These are phyloP conservation scores for Nemania diffusa DNA, from an alignment of 2,329 filamentous ascomycete genomes.

Conservation along the genomic window DNA sequence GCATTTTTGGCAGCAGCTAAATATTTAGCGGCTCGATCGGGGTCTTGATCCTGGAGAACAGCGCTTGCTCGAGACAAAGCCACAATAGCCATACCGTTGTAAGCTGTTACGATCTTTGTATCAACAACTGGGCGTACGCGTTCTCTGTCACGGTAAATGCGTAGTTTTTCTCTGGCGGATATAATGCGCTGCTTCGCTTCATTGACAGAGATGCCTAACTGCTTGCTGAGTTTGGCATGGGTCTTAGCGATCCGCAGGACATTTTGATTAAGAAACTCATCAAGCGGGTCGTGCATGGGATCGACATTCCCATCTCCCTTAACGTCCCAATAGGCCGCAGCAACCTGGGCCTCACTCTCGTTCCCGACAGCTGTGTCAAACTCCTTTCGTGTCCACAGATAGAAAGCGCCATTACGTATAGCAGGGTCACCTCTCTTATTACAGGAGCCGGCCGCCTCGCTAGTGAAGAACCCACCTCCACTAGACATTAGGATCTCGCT, in stretches of 20 bases:
- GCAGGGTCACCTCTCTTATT: constrained; percentile 79
- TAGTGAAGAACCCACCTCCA: constrained; percentile 83
- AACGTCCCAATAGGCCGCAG: constrained; percentile 87
- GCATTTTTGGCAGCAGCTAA: constrained; percentile 73
- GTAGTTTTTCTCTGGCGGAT: constrained; percentile 73
- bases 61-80: constrained; percentile 81
- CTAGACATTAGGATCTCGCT: constrained; percentile 72
- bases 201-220: constrained; percentile 76
- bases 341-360: constrained; percentile 73
- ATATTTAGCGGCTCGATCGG: constrained; percentile 63
- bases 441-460: constrained; percentile 89
- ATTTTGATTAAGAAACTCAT: constrained; percentile 95
- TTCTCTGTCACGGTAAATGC: constrained; percentile 76
- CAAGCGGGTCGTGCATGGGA: constrained; percentile 84
- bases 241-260: constrained; percentile 79
- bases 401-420: constrained; percentile 91
- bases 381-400: constrained; percentile 91
- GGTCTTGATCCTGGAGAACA: constrained; percentile 67
- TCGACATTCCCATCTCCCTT: constrained; percentile 86
- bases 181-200: constrained; percentile 76
- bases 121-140: constrained; percentile 82
- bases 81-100: constrained; percentile 89
- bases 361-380: constrained; percentile 79
- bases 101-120: constrained; percentile 86
- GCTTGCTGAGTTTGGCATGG: constrained; percentile 74